Percentiles rank a stretch among this genome's conserved stretches.
Evolutionary conservation across 2,329 filamentous ascomycete genomes (phyloP).

Genomic region (Trichoderma arundinaceum): DNA sequence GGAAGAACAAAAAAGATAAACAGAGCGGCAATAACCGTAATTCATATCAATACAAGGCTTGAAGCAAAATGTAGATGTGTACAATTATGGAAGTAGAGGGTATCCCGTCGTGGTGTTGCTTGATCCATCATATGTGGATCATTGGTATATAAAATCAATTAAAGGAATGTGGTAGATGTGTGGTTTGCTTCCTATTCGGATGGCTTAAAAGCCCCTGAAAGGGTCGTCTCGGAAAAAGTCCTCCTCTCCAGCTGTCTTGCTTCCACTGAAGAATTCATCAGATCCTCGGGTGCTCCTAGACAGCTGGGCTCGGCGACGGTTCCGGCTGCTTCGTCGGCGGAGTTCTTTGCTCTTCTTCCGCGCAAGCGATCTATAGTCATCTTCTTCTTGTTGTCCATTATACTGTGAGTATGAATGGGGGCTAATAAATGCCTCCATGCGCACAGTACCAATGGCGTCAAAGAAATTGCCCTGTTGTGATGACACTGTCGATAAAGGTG

Average conservation of each 20-base stretch:
- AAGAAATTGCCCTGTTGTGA: conserved; percentile 70
- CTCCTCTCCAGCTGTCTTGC: conserved; percentile 57
- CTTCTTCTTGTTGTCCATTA: conserved; percentile 55
- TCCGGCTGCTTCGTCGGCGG: conserved; percentile 59
- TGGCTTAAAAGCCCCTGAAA: conserved; percentile 62
- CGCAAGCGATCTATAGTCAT: conserved; percentile 54
- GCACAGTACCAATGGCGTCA: conserved; percentile 85
- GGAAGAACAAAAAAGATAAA: conserved; percentile 20
- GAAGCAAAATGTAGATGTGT: conserved; percentile 18
- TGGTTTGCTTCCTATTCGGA: background rate
- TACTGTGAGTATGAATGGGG: conserved; percentile 59
- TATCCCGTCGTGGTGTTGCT: conserved; percentile 33
- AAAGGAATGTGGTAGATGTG: conserved; percentile 12
- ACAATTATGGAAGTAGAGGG: conserved; percentile 26
- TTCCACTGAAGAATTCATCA: conserved; percentile 57
- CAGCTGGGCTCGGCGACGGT: conserved; percentile 58
- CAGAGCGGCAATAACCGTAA: conserved; percentile 27
- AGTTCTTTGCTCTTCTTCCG: conserved; percentile 62
- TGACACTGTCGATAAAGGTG: conserved; percentile 57
- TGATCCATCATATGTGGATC: conserved; percentile 6
- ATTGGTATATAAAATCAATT: conserved; percentile 14
- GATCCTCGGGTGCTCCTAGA: conserved; percentile 49
- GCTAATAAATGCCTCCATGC: conserved; percentile 96
- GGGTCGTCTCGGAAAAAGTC: conserved; percentile 66
- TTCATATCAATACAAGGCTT: conserved; percentile 29